phyloP scores from a whole-genome alignment of 768 basidiomycete genomes.

The Lactarius hatsudake region DNA sequence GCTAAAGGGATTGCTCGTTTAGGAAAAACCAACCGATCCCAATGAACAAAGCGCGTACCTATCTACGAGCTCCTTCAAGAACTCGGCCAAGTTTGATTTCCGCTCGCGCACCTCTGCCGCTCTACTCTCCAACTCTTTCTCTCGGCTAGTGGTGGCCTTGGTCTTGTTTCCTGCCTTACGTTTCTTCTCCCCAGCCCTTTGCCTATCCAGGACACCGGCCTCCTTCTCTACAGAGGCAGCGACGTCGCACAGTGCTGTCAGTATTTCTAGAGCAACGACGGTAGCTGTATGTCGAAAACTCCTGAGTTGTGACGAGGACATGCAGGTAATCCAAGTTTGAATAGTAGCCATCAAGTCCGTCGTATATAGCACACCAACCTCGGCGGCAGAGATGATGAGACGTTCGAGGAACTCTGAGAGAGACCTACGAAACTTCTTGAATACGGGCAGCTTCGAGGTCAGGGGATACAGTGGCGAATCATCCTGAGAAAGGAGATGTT shows the following conservation, averaged over 20 bases:
- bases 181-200: constrained; percentile 87
- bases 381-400: constrained; percentile 73
- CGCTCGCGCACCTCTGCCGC: constrained; percentile 73
- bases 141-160: constrained; percentile 37
- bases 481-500: constrained; percentile 46
- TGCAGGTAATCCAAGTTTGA: constrained; percentile 89
- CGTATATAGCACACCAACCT: constrained; percentile 74
- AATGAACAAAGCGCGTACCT: constrained; percentile 53
- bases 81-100: constrained; percentile 70
- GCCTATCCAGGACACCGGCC: constrained; percentile 73
- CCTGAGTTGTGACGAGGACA: constrained; percentile 93
- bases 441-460: constrained; percentile 77
- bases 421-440: constrained; percentile 84
- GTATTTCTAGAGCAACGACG: constrained; percentile 82
- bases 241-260: constrained; percentile 85
- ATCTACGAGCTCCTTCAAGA: constrained; percentile 86
- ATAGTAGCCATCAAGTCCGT: constrained; percentile 77
- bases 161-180: constrained; percentile 54
- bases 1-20: constrained; percentile 40
- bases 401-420: constrained; percentile 82
- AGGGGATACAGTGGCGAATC: constrained; percentile 87
- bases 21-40: background rate
- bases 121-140: constrained; percentile 76
- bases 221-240: constrained; percentile 86
- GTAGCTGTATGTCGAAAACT: constrained; percentile 96